Evolutionary conservation across 805 yeast species (phyloP), one percentile per base, ranked within the genome.

Genomic region (Nakazawaea ernobii): DNA sequence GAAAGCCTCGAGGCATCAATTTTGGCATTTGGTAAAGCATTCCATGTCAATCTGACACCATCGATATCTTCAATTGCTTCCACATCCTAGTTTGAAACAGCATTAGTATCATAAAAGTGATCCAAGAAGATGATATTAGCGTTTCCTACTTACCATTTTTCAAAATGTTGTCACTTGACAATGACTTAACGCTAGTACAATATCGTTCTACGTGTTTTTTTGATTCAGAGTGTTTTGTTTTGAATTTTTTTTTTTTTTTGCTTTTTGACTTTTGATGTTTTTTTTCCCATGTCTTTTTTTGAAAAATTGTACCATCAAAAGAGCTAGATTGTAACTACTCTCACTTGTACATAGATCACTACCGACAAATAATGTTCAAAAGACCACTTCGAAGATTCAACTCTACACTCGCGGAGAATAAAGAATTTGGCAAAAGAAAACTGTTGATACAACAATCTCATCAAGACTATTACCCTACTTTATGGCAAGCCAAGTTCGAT

Each of bases 11-110:
- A 68, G 43, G 77, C 75, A 42, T 79, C 82, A 38, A 71, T 65
- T 55, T 73, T 75, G n/a, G 79, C 68, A 38, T 73, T 66, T 6
- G 86, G 86, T 11, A 82, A 62, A 8, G 69, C 66, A 59, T 82
- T 84, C 90, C 94, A 86, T 6, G 91, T 73, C 60, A 82, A 73
- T 56, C 94, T 76, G 36, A 84, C 77, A 42, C 94, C 94, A 55
- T 85, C 84, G 45, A 65, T 60, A 60, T 86, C 94, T 60, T 86
- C 95, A 54, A 74, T 65, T 14, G 68, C 68, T 56, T 77, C 82
- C 54, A 78, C 76, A 35, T 48, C 50, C 50, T 48, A 28, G 27
- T 15, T 9, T 6, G 39, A 39, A 37, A 24, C 17, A 32, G 14
- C 6, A 14, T 14, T 39, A 30, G 32, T 39, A 27, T 20, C 32